phyloP scores from a whole-genome alignment of 2,329 filamentous ascomycete genomes.

The Aspergillus thermomutatus region DNA sequence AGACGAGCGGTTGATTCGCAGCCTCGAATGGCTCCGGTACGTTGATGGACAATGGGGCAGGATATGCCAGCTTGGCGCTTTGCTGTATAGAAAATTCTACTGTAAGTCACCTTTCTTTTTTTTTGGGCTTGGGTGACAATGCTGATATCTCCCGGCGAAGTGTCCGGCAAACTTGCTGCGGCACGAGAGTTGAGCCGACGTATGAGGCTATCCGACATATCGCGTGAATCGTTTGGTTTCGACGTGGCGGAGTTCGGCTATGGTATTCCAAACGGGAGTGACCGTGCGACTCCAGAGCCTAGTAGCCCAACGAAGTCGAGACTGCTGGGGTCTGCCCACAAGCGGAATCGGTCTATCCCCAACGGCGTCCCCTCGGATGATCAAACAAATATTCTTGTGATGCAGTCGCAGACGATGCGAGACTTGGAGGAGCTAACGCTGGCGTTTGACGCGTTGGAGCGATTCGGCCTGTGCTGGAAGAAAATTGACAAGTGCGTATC shows the following conservation, averaged over 20 bases:
- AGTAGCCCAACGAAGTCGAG: constrained; percentile 32
- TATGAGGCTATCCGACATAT: constrained; percentile 50
- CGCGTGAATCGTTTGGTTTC: constrained; percentile 38
- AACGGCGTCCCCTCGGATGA: constrained; percentile 24
- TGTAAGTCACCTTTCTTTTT: constrained; percentile 56
- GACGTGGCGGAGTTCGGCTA: constrained; percentile 30
- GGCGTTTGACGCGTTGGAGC: constrained; percentile 66
- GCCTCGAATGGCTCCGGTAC: constrained; percentile 79
- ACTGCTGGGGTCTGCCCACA: constrained; percentile 23
- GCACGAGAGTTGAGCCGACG: constrained; percentile 53
- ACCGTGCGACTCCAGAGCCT: constrained; percentile 24
- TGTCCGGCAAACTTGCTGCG: constrained; percentile 47
- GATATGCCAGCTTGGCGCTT: constrained; percentile 65
- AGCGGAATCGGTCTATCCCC: constrained; percentile 24
- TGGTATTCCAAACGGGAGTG: constrained; percentile 19
- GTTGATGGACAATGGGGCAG: constrained; percentile 69
- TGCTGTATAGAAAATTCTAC: constrained; percentile 79
- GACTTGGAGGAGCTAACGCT: constrained; percentile 67
- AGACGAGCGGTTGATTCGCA: constrained; percentile 72
- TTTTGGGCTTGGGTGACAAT: constrained; percentile 2
- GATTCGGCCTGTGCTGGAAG: constrained; percentile 57
- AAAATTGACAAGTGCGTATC: constrained; percentile 39
- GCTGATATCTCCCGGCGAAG: constrained; percentile 9
- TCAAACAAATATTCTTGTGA: constrained; percentile 23
- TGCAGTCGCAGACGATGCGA: constrained; percentile 60